A percentile compares a stretch with the other conserved stretches of the same genome.
phyloP scores from a whole-genome alignment of 768 basidiomycete genomes.

The Trametes elegans region DNA sequence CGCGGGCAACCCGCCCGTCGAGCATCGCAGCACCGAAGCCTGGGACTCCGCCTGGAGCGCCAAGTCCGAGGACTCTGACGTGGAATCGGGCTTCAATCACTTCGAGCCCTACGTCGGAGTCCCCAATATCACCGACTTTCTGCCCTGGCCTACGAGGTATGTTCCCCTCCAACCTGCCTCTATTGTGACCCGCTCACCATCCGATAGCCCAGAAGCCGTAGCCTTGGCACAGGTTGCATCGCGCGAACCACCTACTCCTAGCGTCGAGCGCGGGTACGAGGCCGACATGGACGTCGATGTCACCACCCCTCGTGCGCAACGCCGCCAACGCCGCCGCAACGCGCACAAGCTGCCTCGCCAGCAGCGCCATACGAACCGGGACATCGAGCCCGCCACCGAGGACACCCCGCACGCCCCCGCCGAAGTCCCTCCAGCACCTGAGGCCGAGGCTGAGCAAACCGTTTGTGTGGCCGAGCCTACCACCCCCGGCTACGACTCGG shows the following conservation, averaged over 20 bases:
- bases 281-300: constrained; percentile 3
- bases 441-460: background rate
- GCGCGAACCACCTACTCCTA: too few species aligned
- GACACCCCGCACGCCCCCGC: background rate
- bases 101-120: constrained; percentile 3
- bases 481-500: too few species aligned
- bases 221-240: too few species aligned
- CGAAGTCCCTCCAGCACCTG: background rate
- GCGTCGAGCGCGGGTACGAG: constrained; percentile 8
- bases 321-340: background rate
- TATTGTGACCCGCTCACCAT: background rate
- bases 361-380: background rate
- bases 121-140: background rate
- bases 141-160: constrained; percentile 14
- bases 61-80: background rate
- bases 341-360: background rate
- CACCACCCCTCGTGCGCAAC: background rate
- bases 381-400: background rate
- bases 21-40: background rate
- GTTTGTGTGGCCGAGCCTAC: too few species aligned
- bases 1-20: background rate
- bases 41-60: background rate
- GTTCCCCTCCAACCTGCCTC: background rate
- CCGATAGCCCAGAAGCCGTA: background rate
- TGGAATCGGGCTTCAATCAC: background rate